A percentile compares a stretch with the other conserved stretches of the same genome.
Conservation (phyloP, 352 stramenopile genomes). For the Phytophthora brassicae region DNA sequence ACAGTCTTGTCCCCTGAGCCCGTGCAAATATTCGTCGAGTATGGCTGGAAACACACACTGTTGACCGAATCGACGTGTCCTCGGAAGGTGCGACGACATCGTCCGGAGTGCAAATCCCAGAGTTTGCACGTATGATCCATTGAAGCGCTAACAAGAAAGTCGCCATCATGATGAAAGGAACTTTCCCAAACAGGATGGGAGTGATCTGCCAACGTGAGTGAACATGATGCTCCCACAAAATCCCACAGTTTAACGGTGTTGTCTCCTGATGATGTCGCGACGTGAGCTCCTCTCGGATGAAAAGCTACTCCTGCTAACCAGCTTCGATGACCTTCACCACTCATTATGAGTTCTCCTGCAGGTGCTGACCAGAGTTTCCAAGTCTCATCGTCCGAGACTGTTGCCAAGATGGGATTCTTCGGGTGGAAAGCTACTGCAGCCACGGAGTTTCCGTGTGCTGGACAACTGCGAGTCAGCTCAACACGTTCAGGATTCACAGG, state of each 20-base stretch:
- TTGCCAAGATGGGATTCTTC: slow-evolving; percentile 92
- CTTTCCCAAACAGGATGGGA: slow-evolving; percentile 93
- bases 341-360: slow-evolving; percentile 94
- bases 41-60: slow-evolving; percentile 92
- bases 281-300: slow-evolving; percentile 90
- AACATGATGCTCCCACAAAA: slow-evolving; percentile 89
- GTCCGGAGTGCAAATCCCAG: slow-evolving; percentile 90
- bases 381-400: slow-evolving; percentile 92
- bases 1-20: slow-evolving; percentile 95
- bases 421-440: slow-evolving; percentile 91
- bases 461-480: slow-evolving; percentile 85
- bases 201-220: slow-evolving; percentile 91
- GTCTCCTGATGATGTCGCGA: slow-evolving; percentile 91
- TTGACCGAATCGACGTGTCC: slow-evolving; percentile 96
- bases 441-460: slow-evolving; percentile 91
- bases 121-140: slow-evolving; percentile 95
- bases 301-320: slow-evolving; percentile 93
- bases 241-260: slow-evolving; percentile 96
- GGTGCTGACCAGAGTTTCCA: slow-evolving; percentile 95
- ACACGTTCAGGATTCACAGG: slow-evolving; percentile 70
- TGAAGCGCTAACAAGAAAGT: slow-evolving; percentile 91
- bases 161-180: slow-evolving; percentile 92
- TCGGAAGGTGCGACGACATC: slow-evolving; percentile 91
- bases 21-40: slow-evolving; percentile 92
- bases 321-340: slow-evolving; percentile 90